A percentile compares a stretch with the other conserved stretches of the same genome.
Evolutionary conservation across 2,329 filamentous ascomycete species (phyloP).

Genomic region (Metarhizium anisopliae): DNA sequence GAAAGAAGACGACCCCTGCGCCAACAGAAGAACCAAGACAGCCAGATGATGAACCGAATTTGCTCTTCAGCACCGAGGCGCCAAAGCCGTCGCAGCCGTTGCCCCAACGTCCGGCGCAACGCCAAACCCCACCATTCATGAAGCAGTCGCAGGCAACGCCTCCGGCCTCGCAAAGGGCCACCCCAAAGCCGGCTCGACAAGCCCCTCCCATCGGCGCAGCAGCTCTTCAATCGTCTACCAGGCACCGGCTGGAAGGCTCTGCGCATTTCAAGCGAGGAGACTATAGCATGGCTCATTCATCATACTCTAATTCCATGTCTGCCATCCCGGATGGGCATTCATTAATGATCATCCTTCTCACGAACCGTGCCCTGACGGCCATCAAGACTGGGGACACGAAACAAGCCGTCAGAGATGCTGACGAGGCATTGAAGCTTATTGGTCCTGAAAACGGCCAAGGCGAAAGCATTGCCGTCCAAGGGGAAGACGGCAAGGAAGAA

Average conservation of each 20-base stretch:
- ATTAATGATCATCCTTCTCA: conserved; percentile 77
- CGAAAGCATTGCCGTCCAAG: conserved; percentile 65
- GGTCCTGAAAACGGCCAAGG: conserved; percentile 69
- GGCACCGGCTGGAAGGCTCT: conserved; percentile 70
- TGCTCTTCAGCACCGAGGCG: conserved; percentile 46
- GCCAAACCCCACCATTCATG: conserved; percentile 23
- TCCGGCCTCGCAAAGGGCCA: conserved; percentile 29
- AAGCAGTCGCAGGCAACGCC: conserved; percentile 17
- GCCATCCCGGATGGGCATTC: conserved; percentile 73
- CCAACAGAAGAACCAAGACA: conserved; percentile 31
- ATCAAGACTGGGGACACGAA: conserved; percentile 91
- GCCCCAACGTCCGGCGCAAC: conserved; percentile 25
- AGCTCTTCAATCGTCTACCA: conserved; percentile 66
- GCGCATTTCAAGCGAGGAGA: conserved; percentile 92
- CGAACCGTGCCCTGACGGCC: conserved; percentile 82
- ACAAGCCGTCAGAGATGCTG: conserved; percentile 74
- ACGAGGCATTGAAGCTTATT: conserved; percentile 70
- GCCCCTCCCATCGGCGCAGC: conserved; percentile 61
- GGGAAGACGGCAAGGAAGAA: conserved; percentile 46
- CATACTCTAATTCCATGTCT: conserved; percentile 69
- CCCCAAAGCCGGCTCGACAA: conserved; percentile 43
- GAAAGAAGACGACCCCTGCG: conserved; percentile 54
- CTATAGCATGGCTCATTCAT: conserved; percentile 74
- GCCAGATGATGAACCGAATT: conserved; percentile 43
- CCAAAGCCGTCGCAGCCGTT: conserved; percentile 25